Base-by-base conservation (phyloP, 192 early-diverging fungal species). In the Coemansia sp. region DNA sequence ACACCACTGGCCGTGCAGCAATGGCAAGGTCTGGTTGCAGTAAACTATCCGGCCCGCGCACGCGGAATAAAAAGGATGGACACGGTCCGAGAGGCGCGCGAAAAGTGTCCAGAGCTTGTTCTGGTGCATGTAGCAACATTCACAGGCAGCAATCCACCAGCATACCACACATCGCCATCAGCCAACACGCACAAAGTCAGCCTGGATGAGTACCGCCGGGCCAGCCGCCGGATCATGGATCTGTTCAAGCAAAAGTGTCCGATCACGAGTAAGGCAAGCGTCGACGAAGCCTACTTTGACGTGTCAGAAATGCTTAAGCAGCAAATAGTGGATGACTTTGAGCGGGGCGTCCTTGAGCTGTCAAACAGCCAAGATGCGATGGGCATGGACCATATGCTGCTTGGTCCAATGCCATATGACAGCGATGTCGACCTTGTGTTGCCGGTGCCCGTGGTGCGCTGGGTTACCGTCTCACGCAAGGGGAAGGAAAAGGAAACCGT, bases 281-380 rank as follows among this genome's bases (percentile, higher is more conserved):
- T 90, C 6, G 95, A 98, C 59, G 96, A 98, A 60, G 90, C 87
- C 0, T 97, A 87, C 64, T 64, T 98, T 63, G 96, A 98, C 63
- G 79, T 91, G 4, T 89, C 94, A 1, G 84, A 84, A 30, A 56
- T 75, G 19, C 88, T 92, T 1, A 85, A 88, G 42, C 54, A 77
- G 5, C 60, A 52, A n/a, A 64, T 80, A 3, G 29, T 73, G 32
- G 54, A 28, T 3, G 77, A 80, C 35, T 58, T 71, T 49, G 66
- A 64, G 29, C 54, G 48, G 9, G 72, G 69, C 12, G 7, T 30
- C 24, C 35, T 75, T 2, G 59, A 68, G 42, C 64, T 60, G 55
- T 40, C 31, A 11, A 33, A 44, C 14, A 38, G 42, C 21, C 40
- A 30, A 23, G 54, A 45, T 10, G 35, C 54, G 14, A 30, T 23